Evolutionary conservation across 2,329 filamentous ascomycete genomes (phyloP).

Genomic region (Ascochyta fabae): DNA sequence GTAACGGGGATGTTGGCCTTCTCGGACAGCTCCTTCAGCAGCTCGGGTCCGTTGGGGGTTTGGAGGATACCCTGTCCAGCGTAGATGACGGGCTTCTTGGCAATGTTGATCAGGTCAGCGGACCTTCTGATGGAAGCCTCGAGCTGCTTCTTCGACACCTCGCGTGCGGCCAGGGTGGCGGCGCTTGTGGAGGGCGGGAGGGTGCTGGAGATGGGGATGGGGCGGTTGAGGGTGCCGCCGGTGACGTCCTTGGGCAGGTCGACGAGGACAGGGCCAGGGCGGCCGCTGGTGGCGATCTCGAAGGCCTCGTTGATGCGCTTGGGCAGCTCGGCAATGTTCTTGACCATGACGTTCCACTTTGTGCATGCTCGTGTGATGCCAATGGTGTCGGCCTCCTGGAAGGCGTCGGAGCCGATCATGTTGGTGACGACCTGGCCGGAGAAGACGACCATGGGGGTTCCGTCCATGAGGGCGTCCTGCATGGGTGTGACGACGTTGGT

Average conservation of each 20-base stretch:
- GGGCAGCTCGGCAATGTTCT: constrained; percentile 90
- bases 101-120: constrained; percentile 80
- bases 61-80: constrained; percentile 89
- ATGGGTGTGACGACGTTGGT: constrained; percentile 97
- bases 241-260: constrained; percentile 97
- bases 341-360: constrained; percentile 99
- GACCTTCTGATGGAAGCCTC: constrained; percentile 76
- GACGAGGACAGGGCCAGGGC: constrained; percentile 92
- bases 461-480: constrained; percentile 94
- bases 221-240: constrained; percentile 78
- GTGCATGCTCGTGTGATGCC: constrained; percentile 95
- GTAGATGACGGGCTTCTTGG: constrained; percentile 95
- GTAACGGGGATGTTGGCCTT: constrained; percentile 93
- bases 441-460: constrained; percentile 95
- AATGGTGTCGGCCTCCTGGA: constrained; percentile 94
- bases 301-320: constrained; percentile 97
- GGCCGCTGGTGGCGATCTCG: constrained; percentile 93
- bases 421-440: constrained; percentile 88
- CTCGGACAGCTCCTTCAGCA: constrained; percentile 86
- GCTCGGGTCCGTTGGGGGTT: constrained; percentile 75
- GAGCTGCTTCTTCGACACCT: constrained; percentile 75
- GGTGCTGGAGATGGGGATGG: constrained; percentile 78
- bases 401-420: constrained; percentile 92
- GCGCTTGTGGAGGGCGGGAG: constrained; percentile 84
- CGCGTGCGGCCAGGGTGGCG: constrained; percentile 80